A percentile compares a stretch with the other conserved stretches of the same genome.
These are phyloP conservation scores for Puccinia hordei DNA, from an alignment of 1,284 basidiomycete genomes.

Conservation along the genomic window DNA sequence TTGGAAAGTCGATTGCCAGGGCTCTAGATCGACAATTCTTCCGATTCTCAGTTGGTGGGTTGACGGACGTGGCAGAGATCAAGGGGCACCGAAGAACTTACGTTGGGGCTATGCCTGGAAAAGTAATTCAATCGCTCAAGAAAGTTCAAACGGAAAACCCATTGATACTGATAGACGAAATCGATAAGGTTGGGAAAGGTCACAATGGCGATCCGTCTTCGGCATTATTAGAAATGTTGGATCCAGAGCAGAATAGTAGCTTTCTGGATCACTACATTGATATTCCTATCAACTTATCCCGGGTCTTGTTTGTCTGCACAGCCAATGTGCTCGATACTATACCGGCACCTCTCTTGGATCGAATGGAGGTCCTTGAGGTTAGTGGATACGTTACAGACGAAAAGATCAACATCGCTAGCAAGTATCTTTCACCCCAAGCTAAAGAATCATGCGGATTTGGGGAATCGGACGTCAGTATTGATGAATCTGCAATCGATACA, in stretches of 20 bases:
- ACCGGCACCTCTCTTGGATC: slow-evolving; percentile 90
- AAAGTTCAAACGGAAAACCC: slow-evolving; percentile 97
- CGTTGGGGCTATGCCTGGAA: slow-evolving; percentile 92
- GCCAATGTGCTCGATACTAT: slow-evolving; percentile 94
- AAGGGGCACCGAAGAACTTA: slow-evolving; percentile 97
- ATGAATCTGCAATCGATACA: slow-evolving; percentile 77
- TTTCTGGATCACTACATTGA: slow-evolving; percentile 86
- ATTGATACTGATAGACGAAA: slow-evolving; percentile 92
- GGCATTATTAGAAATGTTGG: slow-evolving; percentile 93
- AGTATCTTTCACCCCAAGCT: slow-evolving; percentile 90
- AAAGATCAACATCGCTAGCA: slow-evolving; percentile 86
- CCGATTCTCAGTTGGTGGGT: slow-evolving; percentile 92
- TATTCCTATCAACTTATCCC: slow-evolving; percentile 91
- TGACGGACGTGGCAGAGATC: slow-evolving; percentile 98
- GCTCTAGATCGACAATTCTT: slow-evolving; percentile 85
- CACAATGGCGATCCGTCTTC: slow-evolving; percentile 94
- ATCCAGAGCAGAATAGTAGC: slow-evolving; percentile 94
- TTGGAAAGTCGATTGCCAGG: slow-evolving; percentile 84
- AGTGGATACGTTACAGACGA: slow-evolving; percentile 96
- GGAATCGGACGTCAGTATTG: slow-evolving; percentile 76
- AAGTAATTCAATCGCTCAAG: slow-evolving; percentile 96
- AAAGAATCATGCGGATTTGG: slow-evolving; percentile 86
- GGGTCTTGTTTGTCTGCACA: slow-evolving; percentile 94
- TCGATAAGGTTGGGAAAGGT: slow-evolving; percentile 92
- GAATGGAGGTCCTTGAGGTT: slow-evolving; percentile 89